A percentile compares a stretch with the other conserved stretches of the same genome.
phyloP scores from a whole-genome alignment of 1,139 yeast genomes.

The Pichia sp. region DNA sequence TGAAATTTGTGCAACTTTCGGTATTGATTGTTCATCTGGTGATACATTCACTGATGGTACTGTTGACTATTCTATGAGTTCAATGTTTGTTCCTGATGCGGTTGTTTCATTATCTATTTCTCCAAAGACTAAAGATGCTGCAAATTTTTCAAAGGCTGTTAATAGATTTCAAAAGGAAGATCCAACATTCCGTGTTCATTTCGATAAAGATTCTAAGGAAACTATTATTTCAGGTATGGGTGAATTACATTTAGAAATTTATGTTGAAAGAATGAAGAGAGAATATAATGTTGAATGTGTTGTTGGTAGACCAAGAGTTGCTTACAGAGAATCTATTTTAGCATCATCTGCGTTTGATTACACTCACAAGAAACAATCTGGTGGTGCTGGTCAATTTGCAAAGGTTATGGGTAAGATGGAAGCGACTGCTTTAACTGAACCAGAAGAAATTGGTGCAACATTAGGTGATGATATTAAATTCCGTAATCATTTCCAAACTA shows the following conservation, averaged over 20 bases:
- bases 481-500: slow-evolving; percentile 68
- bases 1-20: slow-evolving; percentile 98
- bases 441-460: slow-evolving; percentile 29
- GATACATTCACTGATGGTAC: slow-evolving; percentile 90
- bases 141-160: slow-evolving; percentile 91
- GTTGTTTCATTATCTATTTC: slow-evolving; percentile 88
- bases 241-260: slow-evolving; percentile 91
- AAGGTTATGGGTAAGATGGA: slow-evolving; percentile 83
- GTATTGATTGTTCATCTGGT: slow-evolving; percentile 99
- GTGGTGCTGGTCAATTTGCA: slow-evolving; percentile 99
- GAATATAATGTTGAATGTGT: slow-evolving; percentile 94
- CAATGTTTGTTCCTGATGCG: slow-evolving; percentile 98
- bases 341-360: slow-evolving; percentile 75
- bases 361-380: slow-evolving; percentile 96
- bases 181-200: slow-evolving; percentile 93
- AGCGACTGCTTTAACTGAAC: slow-evolving; percentile 46
- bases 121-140: slow-evolving; percentile 84
- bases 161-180: slow-evolving; percentile 97
- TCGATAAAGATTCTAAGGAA: slow-evolving; percentile 88
- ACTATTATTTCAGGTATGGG: slow-evolving; percentile 99
- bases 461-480: slow-evolving; percentile 27
- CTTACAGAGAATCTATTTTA: slow-evolving; percentile 91
- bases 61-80: slow-evolving; percentile 79
- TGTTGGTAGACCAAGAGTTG: slow-evolving; percentile 97
- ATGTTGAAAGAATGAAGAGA: slow-evolving; percentile 95